These are phyloP conservation scores for Rhexocercosporidium sp. DNA, from an alignment of 2,329 filamentous ascomycete genomes.

Conservation along the genomic window DNA sequence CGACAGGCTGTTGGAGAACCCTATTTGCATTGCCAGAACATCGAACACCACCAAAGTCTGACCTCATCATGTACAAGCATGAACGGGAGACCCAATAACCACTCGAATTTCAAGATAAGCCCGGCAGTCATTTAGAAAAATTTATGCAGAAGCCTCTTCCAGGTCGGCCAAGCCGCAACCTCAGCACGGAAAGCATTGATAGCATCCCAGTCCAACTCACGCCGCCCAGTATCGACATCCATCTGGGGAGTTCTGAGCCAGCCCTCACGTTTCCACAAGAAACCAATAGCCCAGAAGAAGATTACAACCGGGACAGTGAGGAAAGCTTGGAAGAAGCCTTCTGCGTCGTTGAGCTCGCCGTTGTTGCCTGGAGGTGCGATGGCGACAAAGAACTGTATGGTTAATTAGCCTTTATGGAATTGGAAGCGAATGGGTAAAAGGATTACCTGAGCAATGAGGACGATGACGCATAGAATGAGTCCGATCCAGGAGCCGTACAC, in stretches of 20 bases:
- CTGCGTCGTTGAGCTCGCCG: constrained; percentile 3
- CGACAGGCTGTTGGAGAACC: too few species aligned
- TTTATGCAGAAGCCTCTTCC: constrained; percentile 16
- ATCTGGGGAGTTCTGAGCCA: constrained; percentile 8
- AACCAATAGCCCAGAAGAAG: constrained; percentile 20
- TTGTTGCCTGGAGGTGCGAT: constrained; percentile 15
- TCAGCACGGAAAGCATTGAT: constrained; percentile 10
- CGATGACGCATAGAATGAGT: constrained; percentile 66
- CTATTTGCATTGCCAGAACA: too few species aligned
- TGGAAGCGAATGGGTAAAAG: not conserved
- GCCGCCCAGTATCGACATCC: constrained; percentile 22
- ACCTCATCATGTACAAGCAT: too few species aligned
- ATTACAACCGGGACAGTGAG: constrained; percentile 19
- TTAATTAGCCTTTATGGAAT: not conserved
- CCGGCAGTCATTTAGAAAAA: too few species aligned
- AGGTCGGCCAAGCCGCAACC: constrained; percentile 1
- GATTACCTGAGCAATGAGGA: constrained; percentile 59
- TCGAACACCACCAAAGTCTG: too few species aligned
- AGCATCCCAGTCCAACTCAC: constrained; percentile 12
- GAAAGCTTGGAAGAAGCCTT: constrained; percentile 15
- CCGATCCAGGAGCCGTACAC: constrained; percentile 72
- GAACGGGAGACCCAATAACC: too few species aligned
- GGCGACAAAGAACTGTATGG: constrained; percentile 13
- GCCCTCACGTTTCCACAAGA: constrained; percentile 12
- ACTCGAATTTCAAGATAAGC: too few species aligned